These are phyloP conservation scores for Chara braunii DNA, from an alignment of 139 green algal genomes.

Conservation along the genomic window DNA sequence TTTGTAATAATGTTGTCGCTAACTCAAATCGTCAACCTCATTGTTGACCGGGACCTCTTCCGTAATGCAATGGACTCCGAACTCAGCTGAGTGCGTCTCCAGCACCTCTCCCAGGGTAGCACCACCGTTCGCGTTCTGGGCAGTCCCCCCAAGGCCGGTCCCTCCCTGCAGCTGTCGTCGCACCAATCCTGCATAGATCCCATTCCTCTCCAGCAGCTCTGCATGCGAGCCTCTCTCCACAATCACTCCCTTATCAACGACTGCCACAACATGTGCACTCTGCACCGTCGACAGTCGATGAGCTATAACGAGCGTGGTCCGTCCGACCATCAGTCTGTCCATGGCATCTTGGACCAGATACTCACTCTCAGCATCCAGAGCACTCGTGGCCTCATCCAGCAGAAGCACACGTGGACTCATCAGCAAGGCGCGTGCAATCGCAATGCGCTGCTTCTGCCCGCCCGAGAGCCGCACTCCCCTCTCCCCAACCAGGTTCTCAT, in stretches of 20 bases:
- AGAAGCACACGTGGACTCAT: constrained; percentile 55
- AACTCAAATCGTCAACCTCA: too few relatives aligned
- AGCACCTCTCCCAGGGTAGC: too few relatives aligned
- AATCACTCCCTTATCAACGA: constrained; percentile 52
- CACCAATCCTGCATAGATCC: constrained; percentile 55
- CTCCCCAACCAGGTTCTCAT: constrained; percentile 52
- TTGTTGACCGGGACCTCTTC: too few relatives aligned
- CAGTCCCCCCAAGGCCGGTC: too few relatives aligned
- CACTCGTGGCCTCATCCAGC: constrained; percentile 83
- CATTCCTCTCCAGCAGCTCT: constrained; percentile 45
- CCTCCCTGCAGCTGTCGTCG: constrained; percentile 52
- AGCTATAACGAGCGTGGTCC: constrained; percentile 83
- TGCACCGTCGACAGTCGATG: constrained; percentile 84
- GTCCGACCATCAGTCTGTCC: constrained; percentile 67
- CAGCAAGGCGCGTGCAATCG: constrained; percentile 27
- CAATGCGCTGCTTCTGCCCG: constrained; percentile 67
- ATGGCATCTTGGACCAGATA: constrained; percentile 72
- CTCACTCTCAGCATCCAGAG: constrained; percentile 65
- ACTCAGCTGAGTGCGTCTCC: too few relatives aligned
- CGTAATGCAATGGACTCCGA: too few relatives aligned
- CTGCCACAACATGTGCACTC: constrained; percentile 67
- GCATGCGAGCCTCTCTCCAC: constrained; percentile 56
- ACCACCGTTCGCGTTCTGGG: too few relatives aligned
- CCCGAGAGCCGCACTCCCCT: constrained; percentile 42
- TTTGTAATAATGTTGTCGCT: too few relatives aligned